Evolutionary conservation across 805 yeast species (phyloP).

Genomic region (Suhomyces sp.): DNA sequence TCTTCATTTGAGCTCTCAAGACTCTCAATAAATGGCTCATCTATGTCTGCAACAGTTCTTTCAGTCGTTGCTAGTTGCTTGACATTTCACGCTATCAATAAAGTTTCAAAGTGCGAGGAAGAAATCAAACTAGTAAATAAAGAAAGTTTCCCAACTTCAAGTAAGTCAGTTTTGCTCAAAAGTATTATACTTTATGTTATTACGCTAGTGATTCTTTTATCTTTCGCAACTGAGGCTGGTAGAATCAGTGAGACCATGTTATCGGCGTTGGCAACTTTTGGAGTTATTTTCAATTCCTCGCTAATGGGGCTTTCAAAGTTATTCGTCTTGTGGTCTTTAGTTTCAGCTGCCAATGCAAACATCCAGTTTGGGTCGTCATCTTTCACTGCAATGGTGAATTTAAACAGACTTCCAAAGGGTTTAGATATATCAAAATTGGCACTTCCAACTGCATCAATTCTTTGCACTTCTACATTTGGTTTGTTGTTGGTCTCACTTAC

Average conservation of each 20-base stretch:
- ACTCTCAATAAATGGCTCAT: neutral
- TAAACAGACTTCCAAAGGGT: slow-evolving; percentile 7
- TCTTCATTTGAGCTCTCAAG: neutral
- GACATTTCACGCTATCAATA: neutral
- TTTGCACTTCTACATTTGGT: slow-evolving; percentile 19
- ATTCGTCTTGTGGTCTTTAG: slow-evolving; percentile 18
- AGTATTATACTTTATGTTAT: neutral
- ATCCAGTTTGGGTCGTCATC: slow-evolving; percentile 16
- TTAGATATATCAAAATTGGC: slow-evolving; percentile 7
- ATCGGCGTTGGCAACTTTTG: slow-evolving; percentile 16
- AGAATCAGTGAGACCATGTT: neutral
- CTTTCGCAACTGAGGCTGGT: neutral
- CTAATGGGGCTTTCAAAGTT: slow-evolving; percentile 18
- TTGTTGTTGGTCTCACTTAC: slow-evolving; percentile 17
- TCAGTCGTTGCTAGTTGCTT: slow-evolving; percentile 21
- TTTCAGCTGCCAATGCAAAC: slow-evolving; percentile 29
- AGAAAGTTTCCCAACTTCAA: neutral
- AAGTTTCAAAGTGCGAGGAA: neutral
- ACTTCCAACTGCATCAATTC: slow-evolving; percentile 19
- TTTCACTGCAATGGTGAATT: slow-evolving; percentile 16
- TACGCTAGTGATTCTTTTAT: neutral
- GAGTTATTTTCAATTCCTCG: slow-evolving; percentile 9
- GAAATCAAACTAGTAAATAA: slow-evolving; percentile 37
- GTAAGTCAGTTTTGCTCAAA: neutral
- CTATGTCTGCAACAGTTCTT: slow-evolving; percentile 21